Base-by-base conservation (phyloP, 225 moss, liverwort and hornwort species). In the Thuidium tamariscinum region DNA sequence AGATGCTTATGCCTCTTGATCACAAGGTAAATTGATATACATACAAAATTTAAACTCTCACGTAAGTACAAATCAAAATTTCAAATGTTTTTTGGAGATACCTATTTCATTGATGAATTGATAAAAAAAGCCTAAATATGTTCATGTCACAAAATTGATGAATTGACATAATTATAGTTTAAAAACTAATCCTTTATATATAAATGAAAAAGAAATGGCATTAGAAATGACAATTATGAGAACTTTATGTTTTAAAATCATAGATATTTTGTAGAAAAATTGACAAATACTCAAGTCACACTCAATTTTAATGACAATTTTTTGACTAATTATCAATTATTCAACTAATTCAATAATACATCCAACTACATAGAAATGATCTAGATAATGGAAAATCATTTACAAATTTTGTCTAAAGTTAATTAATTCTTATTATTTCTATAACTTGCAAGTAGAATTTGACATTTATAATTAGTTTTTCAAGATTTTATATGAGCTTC, bases 1-100 rank as follows among this genome's bases (percentile, higher is more conserved):
- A 3, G 5, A 69, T 0, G 0, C 8, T 25, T 25, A 13, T 4
- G 8, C 5, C 2, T 14, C 41, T 15, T 26, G 0, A 15, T 41
- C 26, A 41, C 8, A 7, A 39, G 6, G 0, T 39, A 41, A 41
- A 41, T 25, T 25, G 39, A 39, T 2, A 41, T 14, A 5, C 8
- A 0, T 41, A 14, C 0, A 23, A 13, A 12, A 37, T 2, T 7
- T 37, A 23, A 68, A 39, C 7, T 39, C 39, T 14, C 23, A 8
- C 4, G 39, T 7, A 23, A 39, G 0, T 6, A 39, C 23, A 69
- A 41, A 41, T 41, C 14, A 25, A 2, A 23, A 69, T 41, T 69
- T 14, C 2, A 68, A 13, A 7, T 13, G 13, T 23, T 5, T 8
- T 68, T 25, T 41, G 15, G 7, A 15, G 1, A 69, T 5, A 14